phyloP scores from a whole-genome alignment of 768 basidiomycete species.

The Tephrocybe sp. region DNA sequence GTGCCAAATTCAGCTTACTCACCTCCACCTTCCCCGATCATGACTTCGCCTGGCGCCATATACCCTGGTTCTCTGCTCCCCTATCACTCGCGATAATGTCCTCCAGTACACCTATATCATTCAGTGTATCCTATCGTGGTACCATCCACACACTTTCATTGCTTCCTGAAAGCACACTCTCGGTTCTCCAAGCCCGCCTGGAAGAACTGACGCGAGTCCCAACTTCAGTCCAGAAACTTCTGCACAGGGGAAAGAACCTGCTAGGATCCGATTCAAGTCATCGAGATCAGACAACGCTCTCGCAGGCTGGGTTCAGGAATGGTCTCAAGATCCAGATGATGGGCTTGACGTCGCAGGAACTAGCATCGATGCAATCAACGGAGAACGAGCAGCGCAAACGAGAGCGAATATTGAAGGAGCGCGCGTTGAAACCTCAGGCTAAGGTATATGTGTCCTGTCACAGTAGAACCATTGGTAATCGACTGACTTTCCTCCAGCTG shows the following conservation, averaged over 20 bases:
- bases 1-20: not conserved
- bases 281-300: conserved; percentile 29
- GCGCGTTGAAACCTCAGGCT: conserved; percentile 53
- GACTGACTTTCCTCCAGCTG: conserved; percentile 35
- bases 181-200: conserved; percentile 46
- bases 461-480: not conserved
- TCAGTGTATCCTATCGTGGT: conserved; percentile 49
- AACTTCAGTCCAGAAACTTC: conserved; percentile 63
- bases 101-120: conserved; percentile 9
- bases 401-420: conserved; percentile 58
- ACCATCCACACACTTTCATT: conserved; percentile 46
- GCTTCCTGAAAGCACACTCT: conserved; percentile 50
- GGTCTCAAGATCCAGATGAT: conserved; percentile 71
- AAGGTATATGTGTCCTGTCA: conserved; percentile 43
- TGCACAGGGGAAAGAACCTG: conserved; percentile 67
- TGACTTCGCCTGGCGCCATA: not conserved
- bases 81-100: conserved; percentile 11
- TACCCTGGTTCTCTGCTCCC: not conserved
- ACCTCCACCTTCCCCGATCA: not conserved
- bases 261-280: conserved; percentile 23
- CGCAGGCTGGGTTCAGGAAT: conserved; percentile 54
- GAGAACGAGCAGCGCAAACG: conserved; percentile 59
- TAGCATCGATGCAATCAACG: conserved; percentile 50
- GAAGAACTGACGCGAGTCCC: conserved; percentile 70
- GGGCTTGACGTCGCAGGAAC: conserved; percentile 61